Conservation (phyloP, 2,329 filamentous ascomycete species). For the Epichloe sylvatica region DNA sequence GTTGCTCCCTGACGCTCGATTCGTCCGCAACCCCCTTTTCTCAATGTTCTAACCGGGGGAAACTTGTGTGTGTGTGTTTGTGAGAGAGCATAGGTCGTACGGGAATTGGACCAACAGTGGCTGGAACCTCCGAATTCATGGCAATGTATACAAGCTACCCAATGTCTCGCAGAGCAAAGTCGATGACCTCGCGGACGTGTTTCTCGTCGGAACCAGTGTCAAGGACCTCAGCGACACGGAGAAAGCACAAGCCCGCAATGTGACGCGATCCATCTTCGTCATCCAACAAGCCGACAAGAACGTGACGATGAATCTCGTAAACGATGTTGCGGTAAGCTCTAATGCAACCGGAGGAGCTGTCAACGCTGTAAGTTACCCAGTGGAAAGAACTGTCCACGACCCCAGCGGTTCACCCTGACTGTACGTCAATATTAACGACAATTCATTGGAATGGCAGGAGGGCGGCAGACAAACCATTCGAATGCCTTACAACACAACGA, state of each 20-base stretch:
- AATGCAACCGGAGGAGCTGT: slow-evolving; percentile 40
- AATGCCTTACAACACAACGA: slow-evolving; percentile 52
- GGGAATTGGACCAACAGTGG: slow-evolving; percentile 68
- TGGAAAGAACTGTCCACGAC: too few species aligned
- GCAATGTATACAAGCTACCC: slow-evolving; percentile 70
- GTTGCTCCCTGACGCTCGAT: slow-evolving; percentile 7
- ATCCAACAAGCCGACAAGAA: slow-evolving; percentile 54
- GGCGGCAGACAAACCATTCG: slow-evolving; percentile 50
- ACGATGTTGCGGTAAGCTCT: slow-evolving; percentile 32
- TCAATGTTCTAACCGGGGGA: neutral
- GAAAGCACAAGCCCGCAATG: slow-evolving; percentile 55
- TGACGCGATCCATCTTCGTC: slow-evolving; percentile 62
- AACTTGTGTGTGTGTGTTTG: neutral
- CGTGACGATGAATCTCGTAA: slow-evolving; percentile 46
- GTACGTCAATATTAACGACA: neutral
- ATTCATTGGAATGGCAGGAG: slow-evolving; percentile 11
- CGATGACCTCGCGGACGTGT: slow-evolving; percentile 54
- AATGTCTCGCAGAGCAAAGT: slow-evolving; percentile 51
- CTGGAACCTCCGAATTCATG: slow-evolving; percentile 65
- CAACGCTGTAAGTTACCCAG: slow-evolving; percentile 22
- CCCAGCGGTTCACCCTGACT: too few species aligned
- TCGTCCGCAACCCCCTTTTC: neutral
- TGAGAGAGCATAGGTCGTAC: slow-evolving; percentile 31
- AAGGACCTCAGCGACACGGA: slow-evolving; percentile 42
- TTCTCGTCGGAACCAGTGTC: slow-evolving; percentile 52